Base-by-base conservation (phyloP, 805 yeast genomes). In the Ogataea siamensis region DNA sequence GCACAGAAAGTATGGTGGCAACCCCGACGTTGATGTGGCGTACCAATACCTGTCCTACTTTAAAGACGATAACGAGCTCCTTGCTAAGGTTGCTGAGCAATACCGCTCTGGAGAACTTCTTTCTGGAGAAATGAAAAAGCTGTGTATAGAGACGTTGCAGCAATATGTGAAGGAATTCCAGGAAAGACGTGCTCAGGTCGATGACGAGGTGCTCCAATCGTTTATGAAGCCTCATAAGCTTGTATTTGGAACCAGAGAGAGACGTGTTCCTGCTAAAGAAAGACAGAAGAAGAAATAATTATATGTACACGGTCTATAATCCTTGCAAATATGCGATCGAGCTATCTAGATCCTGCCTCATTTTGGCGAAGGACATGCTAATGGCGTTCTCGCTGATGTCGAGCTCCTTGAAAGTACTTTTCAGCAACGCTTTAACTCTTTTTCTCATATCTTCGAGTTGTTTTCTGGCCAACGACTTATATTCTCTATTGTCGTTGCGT, bases 21-120 rank as follows among this genome's bases (percentile, higher is more conserved):
- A 93, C 59, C 94, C 96, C 32, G 97, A 91, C 49, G 83, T 89
- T 23, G 99, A 93, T 62, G 96, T 93, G 40, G 87, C 99, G 2
- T 93, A 70, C 68, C 98, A 93, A 67, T 93, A 93, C 61, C 68
- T 93, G 47, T 76, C 88, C 5, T 93, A 93, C 69, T 89, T 93
- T 73, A 67, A 78, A 33, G 86, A 87, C 50, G 98, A 91, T 60
- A 98, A 93, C 58, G 89, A 70, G 27, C 78, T 83, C 54, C 71
- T 93, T 54, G 71, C 70, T 38, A 65, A 72, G 32, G 67, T 82
- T 51, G 76, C 79, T 42, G 73, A 75, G 26, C 74, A 72, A 27
- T 93, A 93, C 67, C 78, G 70, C 58, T 64, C 70, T 34, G 99
- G 99, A 45, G 88, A 84, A 45, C 62, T 93, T 41, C 70, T 91